Percentiles rank a stretch among this genome's conserved stretches.
Evolutionary conservation across 2,329 filamentous ascomycete species (phyloP).

Genomic region (Pyricularia sp.): DNA sequence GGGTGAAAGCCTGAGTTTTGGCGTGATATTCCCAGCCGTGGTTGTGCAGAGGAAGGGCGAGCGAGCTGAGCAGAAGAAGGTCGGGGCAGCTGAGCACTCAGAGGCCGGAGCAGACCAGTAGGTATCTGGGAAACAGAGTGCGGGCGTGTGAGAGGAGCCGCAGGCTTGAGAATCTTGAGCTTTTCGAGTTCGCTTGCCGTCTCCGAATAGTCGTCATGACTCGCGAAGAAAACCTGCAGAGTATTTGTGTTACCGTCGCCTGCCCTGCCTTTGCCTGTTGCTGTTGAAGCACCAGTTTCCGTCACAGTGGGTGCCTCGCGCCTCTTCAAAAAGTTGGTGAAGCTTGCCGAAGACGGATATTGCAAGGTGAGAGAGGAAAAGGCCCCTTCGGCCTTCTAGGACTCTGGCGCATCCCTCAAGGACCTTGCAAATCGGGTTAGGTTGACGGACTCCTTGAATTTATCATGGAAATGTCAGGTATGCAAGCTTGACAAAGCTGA

Average conservation of each 20-base stretch:
- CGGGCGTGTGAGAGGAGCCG: neutral
- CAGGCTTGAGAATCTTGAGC: neutral
- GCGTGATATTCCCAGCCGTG: neutral
- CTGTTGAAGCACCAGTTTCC: neutral
- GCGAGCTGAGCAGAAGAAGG: neutral
- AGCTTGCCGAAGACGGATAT: neutral
- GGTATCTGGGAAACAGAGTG: neutral
- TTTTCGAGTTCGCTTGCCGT: neutral
- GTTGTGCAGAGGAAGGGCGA: neutral
- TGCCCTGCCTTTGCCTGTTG: neutral
- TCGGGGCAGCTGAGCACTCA: neutral
- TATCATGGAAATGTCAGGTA: neutral
- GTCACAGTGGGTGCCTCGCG: neutral
- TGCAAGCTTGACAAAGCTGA: neutral
- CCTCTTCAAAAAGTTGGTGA: neutral
- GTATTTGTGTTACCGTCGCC: neutral
- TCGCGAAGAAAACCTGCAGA: neutral
- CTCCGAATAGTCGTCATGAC: neutral
- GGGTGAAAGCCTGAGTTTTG: neutral
- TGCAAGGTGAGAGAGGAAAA: neutral
- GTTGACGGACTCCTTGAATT: neutral
- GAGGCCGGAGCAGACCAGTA: neutral
- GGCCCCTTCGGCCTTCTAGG: neutral
- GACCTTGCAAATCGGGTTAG: neutral
- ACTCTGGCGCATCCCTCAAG: neutral